Evolutionary conservation across 768 basidiomycete species (phyloP).

Genomic region (Amanita jacksonii): DNA sequence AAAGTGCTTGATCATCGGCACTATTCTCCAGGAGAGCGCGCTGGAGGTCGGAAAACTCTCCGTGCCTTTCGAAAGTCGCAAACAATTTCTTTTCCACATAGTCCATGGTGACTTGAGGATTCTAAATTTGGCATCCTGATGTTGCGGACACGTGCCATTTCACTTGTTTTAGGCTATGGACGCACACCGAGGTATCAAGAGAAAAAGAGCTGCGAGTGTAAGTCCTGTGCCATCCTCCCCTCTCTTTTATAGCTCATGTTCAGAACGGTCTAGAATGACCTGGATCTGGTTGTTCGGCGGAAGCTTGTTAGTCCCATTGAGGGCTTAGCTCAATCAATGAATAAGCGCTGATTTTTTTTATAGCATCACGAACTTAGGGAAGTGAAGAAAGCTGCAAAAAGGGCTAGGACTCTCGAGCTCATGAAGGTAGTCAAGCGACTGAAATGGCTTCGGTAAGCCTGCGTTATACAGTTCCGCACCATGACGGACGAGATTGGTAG

Average conservation of each 20-base stretch:
- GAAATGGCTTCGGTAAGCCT: slow-evolving; percentile 51
- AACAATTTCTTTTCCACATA: slow-evolving; percentile 40
- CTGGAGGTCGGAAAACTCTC: slow-evolving; percentile 50
- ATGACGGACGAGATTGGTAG: slow-evolving; percentile 16
- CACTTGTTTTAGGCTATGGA: slow-evolving; percentile 12
- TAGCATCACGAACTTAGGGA: slow-evolving; percentile 74
- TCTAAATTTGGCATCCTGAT: slow-evolving; percentile 2
- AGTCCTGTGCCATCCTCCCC: neutral
- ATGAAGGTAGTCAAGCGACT: slow-evolving; percentile 79
- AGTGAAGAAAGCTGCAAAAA: slow-evolving; percentile 69
- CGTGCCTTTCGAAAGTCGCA: slow-evolving; percentile 50
- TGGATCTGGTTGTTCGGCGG: slow-evolving; percentile 33
- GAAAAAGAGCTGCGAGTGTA: slow-evolving; percentile 35
- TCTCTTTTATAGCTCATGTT: neutral
- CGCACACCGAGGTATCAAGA: slow-evolving; percentile 25
- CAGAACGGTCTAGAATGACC: slow-evolving; percentile 19
- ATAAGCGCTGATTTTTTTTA: slow-evolving; percentile 7
- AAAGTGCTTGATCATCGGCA: slow-evolving; percentile 30
- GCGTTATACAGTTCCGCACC: too few species aligned
- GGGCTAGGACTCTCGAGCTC: slow-evolving; percentile 70
- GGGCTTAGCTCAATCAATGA: neutral
- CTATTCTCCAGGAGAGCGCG: slow-evolving; percentile 38
- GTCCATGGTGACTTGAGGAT: neutral
- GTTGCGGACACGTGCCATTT: neutral
- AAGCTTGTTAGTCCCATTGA: slow-evolving; percentile 41